Evolutionary conservation across 2,329 filamentous ascomycete species (phyloP), one percentile per base, ranked within the genome.

Genomic region (Arthrobotrys iridis): DNA sequence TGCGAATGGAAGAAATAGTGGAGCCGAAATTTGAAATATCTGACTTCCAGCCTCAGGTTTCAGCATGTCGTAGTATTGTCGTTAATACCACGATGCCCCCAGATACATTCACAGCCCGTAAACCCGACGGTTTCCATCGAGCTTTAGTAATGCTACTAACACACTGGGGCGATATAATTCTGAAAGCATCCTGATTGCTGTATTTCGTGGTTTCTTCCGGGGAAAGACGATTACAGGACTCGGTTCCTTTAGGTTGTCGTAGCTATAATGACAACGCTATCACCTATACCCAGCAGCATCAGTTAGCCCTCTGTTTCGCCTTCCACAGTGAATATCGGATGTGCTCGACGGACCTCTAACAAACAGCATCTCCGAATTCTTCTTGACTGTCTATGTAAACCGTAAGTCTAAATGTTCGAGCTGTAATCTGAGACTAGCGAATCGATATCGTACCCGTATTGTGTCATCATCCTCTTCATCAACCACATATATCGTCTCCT

Each of bases 321-420:
- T 10, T 70, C 28, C 30, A 37, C n/a, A 62, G 13, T 28, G n/a
- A n/a, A 26, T 7, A 82, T 87, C 77, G 13, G 13, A 30, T 30
- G 35, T 26, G 46, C 45, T 15, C 24, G 24, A 33, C 55, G 6
- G 84, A 94, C 93, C 94, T 91, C 95, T 87, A 71, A 99, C 94
- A 82, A 99, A 99, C 18, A 99, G 85, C 95, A 99, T 99, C 82
- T 98, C 95, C 45, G 93, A 96, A 83, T 97, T 96, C 84, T 96
- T 96, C 84, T 94, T 96, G 77, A 95, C 89, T 11, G 93, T 97
- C 91, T 96, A 77, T 55, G 10, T 50, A 11, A 22, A 59, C 40
- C 62, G 6, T 28, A 43, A 18, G 22, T 10, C 24, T 63, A 43
- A 48, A 50, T 40, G 37, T 30, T 5, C 28, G 5, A 15, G 1